These are phyloP conservation scores for Leptographium radiaticola DNA, from an alignment of 2,329 filamentous ascomycete genomes.

Conservation along the genomic window DNA sequence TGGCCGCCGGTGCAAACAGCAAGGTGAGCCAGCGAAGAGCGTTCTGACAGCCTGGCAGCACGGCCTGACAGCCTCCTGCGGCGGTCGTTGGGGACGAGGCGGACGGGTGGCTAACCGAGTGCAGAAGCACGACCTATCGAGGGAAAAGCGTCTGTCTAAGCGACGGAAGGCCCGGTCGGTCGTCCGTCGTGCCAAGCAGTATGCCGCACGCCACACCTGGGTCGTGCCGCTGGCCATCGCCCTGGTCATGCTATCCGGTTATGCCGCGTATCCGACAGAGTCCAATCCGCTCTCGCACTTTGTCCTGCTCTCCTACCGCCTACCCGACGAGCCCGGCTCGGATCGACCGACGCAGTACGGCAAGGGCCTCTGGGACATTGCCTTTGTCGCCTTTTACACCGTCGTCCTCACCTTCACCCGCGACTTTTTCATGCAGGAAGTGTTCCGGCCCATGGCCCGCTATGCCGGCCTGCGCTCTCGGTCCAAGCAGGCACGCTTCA, in stretches of 20 bases:
- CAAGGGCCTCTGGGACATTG: slow-evolving; percentile 77
- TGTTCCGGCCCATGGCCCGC: slow-evolving; percentile 65
- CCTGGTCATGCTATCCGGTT: slow-evolving; percentile 49
- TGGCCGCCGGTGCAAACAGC: not conserved
- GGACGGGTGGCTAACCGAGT: not conserved
- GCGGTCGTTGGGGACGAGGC: no score
- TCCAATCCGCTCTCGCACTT: slow-evolving; percentile 70
- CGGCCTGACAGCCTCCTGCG: not conserved
- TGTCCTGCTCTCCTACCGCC: slow-evolving; percentile 80
- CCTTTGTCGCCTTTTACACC: slow-evolving; percentile 81
- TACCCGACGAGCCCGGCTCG: slow-evolving; percentile 31
- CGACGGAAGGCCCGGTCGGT: slow-evolving; percentile 41
- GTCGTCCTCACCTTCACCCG: slow-evolving; percentile 84
- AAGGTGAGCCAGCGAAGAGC: slow-evolving; percentile 5
- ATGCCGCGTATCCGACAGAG: slow-evolving; percentile 61
- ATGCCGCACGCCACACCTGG: slow-evolving; percentile 45
- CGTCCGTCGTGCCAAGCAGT: slow-evolving; percentile 38
- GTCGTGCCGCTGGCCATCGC: slow-evolving; percentile 56
- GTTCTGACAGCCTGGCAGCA: no score
- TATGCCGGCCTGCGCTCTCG: slow-evolving; percentile 55
- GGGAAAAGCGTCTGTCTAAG: slow-evolving; percentile 33
- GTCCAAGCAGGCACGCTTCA: slow-evolving; percentile 78
- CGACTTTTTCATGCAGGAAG: slow-evolving; percentile 89
- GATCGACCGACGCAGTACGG: slow-evolving; percentile 56
- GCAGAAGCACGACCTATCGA: slow-evolving; percentile 6